Evolutionary conservation across 2,329 filamentous ascomycete species (phyloP).

Genomic region (Ascochyta pisi): DNA sequence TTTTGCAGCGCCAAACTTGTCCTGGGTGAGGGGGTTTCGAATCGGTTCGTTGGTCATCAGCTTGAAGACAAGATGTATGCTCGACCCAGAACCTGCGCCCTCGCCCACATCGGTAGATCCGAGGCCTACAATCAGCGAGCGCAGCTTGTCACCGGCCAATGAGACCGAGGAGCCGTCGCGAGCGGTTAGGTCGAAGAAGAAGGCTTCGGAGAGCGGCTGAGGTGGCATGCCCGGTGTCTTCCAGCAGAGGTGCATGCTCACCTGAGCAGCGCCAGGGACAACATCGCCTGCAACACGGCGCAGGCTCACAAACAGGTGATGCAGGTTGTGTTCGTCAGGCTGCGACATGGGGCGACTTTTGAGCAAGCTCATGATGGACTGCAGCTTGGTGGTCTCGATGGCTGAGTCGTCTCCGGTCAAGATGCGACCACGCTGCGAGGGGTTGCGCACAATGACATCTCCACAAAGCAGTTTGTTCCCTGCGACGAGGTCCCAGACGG

Average conservation of each 20-base stretch:
- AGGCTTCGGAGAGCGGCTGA: constrained; percentile 80
- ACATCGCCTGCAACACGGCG: constrained; percentile 80
- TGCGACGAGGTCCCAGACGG: constrained; percentile 92
- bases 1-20: constrained; percentile 37
- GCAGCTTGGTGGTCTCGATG: constrained; percentile 86
- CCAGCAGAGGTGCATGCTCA: constrained; percentile 79
- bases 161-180: constrained; percentile 74
- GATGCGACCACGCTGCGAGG: constrained; percentile 80
- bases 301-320: constrained; percentile 84
- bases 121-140: constrained; percentile 87
- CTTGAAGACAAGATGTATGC: constrained; percentile 84
- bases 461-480: constrained; percentile 94
- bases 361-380: constrained; percentile 94
- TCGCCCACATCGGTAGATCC: constrained; percentile 76
- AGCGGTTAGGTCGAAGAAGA: constrained; percentile 76
- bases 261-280: constrained; percentile 71
- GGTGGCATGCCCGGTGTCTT: constrained; percentile 70
- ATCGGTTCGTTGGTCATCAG: constrained; percentile 68
- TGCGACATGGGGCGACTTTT: constrained; percentile 77
- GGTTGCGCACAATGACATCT: constrained; percentile 93
- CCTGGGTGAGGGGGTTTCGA: constrained; percentile 33
- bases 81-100: constrained; percentile 68
- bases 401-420: constrained; percentile 92
- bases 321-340: constrained; percentile 73
- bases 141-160: constrained; percentile 71